Conservation (phyloP, 2,329 filamentous ascomycete species). For the Fusarium bulbicola region DNA sequence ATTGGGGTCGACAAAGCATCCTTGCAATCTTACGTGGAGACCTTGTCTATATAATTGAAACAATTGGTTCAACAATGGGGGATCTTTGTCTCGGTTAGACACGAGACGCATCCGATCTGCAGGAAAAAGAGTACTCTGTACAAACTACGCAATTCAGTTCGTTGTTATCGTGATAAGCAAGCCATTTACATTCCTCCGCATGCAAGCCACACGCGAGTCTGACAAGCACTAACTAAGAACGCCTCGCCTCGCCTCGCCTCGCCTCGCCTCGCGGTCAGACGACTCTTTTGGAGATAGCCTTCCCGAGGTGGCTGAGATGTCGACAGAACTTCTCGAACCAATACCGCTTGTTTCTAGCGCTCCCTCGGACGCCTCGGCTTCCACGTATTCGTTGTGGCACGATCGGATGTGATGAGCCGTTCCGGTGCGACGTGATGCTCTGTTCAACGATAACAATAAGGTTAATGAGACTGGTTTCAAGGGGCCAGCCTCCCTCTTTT, state of each 20-base stretch:
- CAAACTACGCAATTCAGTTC: background rate
- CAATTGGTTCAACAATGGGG: background rate
- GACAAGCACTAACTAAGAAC: background rate
- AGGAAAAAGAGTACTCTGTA: background rate
- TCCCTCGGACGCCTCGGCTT: background rate
- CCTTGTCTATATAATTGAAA: background rate
- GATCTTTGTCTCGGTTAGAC: background rate
- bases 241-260: background rate
- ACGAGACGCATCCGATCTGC: background rate
- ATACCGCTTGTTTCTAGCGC: background rate
- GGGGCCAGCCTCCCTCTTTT: background rate
- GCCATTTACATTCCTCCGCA: background rate
- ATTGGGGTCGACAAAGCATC: background rate
- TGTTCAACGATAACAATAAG: background rate
- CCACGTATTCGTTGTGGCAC: background rate
- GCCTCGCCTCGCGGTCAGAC: background rate
- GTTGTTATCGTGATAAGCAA: background rate
- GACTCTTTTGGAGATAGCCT: background rate
- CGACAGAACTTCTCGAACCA: background rate
- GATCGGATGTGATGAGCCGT: background rate
- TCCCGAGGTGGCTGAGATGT: background rate
- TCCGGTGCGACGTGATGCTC: background rate
- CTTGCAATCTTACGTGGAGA: background rate
- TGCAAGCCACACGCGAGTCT: background rate
- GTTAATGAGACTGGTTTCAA: background rate